Base-by-base conservation (phyloP, 345 rosid species). In the Salix brachista region DNA sequence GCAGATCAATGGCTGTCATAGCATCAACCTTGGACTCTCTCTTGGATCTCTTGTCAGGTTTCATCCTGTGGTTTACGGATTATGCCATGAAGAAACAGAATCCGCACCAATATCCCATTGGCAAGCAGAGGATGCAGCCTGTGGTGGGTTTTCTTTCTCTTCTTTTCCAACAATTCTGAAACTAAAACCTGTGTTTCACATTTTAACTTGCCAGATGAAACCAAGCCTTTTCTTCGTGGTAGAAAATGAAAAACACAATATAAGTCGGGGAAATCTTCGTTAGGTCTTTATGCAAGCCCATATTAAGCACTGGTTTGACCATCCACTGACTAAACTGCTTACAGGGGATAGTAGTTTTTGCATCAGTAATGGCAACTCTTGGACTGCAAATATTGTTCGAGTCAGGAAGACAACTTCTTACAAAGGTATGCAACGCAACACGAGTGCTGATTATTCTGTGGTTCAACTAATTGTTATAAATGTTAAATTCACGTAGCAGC, bases 321-420 rank as follows among this genome's bases (percentile, higher is more conserved):
- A 25, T 18, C 8, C 8, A 44, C 50, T 44, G 4, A 13, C 13
- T 11, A 41, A 39, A 41, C 44, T 10, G 5, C 28, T 75, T 66
- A 71, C 84, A 88, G 91, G 91, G 91, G n/a, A 86, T 84, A 66
- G 84, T 89, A 48, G 88, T 89, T 70, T 87, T 89, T 74, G 90
- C 90, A 65, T 75, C 92, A 30, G 74, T 87, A 16, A 87, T 89
- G 92, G 86, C 92, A 19, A 87, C 92, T 64, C 85, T 87, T 16
- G 92, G 92, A 41, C 67, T 89, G 72, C 92, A 89, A 34, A 80
- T 89, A 44, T 56, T 89, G 76, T 89, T 89, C 26, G 92, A 84
- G 78, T 89, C 92, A 9, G 92, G 90, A 62, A 72, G 88, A 70
- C 79, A 89, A 73, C 85, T 89, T 37, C 1, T 87, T 36, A 69